A percentile compares a stretch with the other conserved stretches of the same genome.
Evolutionary conservation across 148 eudicot species (phyloP).

Genomic region (Rhododendron ferrugineum): DNA sequence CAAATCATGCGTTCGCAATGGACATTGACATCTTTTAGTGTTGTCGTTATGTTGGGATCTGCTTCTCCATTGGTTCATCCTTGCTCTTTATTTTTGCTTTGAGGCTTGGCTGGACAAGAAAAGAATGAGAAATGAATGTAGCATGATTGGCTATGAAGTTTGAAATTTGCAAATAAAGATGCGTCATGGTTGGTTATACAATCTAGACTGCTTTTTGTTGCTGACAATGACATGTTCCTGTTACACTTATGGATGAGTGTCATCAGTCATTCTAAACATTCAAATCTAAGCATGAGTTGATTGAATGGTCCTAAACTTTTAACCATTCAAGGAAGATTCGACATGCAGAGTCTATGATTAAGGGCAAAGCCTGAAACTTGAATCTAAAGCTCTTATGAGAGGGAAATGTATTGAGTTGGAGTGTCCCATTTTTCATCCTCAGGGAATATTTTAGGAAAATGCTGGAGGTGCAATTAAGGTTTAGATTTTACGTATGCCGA

Average conservation of each 20-base stretch:
- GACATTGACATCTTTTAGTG: neutral
- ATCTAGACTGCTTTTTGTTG: neutral
- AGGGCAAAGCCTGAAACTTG: neutral
- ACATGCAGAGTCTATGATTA: neutral
- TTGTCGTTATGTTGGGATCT: neutral
- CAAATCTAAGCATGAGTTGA: neutral
- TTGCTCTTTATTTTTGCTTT: neutral
- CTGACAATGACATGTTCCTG: neutral
- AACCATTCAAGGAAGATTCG: neutral
- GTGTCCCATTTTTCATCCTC: neutral
- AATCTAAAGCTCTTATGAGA: neutral
- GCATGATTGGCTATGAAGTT: neutral
- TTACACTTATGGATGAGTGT: neutral
- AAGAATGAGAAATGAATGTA: neutral
- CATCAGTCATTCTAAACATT: neutral
- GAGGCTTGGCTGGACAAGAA: neutral
- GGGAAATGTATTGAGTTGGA: neutral
- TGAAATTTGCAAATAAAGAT: neutral
- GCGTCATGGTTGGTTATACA: neutral
- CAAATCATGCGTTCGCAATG: neutral
- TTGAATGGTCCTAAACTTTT: neutral
- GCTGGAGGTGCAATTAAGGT: conserved; percentile 5
- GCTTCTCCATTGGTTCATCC: neutral
- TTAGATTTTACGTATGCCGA: neutral
- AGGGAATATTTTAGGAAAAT: neutral